Conservation (phyloP, 108 stramenopile genomes). For the Skeletonema potamos region DNA sequence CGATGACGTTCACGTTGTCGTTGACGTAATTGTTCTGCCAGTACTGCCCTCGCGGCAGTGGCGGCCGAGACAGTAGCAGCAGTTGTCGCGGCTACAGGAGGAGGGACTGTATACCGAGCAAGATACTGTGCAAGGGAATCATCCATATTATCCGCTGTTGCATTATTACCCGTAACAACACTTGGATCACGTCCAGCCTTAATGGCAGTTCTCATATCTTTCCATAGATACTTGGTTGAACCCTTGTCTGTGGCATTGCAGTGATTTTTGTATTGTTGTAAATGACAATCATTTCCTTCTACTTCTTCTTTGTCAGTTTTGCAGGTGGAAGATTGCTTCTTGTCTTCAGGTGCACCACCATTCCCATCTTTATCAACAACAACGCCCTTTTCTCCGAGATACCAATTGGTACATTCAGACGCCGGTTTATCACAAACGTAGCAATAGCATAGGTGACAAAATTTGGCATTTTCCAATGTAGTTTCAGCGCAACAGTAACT, state of each 20-base stretch:
- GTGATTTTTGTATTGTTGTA: conserved; percentile 15
- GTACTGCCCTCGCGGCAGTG: no score
- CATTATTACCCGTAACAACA: not conserved
- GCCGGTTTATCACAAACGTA: conserved; percentile 35
- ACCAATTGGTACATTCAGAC: conserved; percentile 20
- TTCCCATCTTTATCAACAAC: not conserved
- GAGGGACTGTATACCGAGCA: not conserved
- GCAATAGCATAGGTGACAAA: conserved; percentile 35
- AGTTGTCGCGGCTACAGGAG: not conserved
- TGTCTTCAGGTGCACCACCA: not conserved
- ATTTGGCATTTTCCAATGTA: conserved; percentile 11
- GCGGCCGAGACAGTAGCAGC: not conserved
- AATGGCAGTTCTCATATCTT: conserved; percentile 16
- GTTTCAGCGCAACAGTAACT: not conserved
- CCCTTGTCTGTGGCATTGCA: conserved; percentile 33
- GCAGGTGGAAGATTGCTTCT: not conserved
- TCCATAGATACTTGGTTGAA: conserved; percentile 4
- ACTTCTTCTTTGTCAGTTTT: not conserved
- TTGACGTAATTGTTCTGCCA: not conserved
- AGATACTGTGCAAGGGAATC: not conserved
- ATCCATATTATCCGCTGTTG: not conserved
- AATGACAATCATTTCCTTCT: not conserved
- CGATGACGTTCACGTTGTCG: not conserved
- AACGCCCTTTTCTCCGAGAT: not conserved
- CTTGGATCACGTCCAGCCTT: conserved; percentile 19